Evolutionary conservation across 1,284 basidiomycete genomes (phyloP), one percentile per base, ranked within the genome.

Genomic region (Sporisorium scitamineum): DNA sequence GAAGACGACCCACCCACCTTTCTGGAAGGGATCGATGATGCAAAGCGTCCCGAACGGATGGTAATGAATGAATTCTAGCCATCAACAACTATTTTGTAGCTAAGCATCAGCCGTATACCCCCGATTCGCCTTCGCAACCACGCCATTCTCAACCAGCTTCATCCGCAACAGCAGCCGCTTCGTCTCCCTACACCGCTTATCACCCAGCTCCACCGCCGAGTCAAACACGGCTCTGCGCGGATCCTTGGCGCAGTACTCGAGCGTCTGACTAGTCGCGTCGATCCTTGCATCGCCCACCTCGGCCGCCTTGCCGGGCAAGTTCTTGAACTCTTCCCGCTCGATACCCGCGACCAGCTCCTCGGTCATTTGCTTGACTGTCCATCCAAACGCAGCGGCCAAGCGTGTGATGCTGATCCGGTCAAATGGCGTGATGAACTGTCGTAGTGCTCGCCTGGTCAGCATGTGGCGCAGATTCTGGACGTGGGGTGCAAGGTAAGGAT

Each of bases 381-480:
- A 93, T 7, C 94, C 94, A 79, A 96, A 95, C 4, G 93, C 92
- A 2, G 86, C 86, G 42, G 91, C 90, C 91, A 95, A 93, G 32
- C 92, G 89, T 44, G 91, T 89, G 26, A 96, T 89, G 73, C 90
- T 89, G 82, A 95, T 92, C 18, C 91, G 90, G 45, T 91, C 87
- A 83, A 94, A 95, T 0, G 94, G 93, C 73, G 91, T 89, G 87
- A 95, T 93, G 86, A 94, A 95, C 27, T 83, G 78, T 31, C 70
- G 64, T 2, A 85, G 55, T 1, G 79, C 72, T 61, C 90, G 91
- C 16, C 59, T 32, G 20, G 39, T 72, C 22, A 83, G 55, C 10
- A 89, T 87, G 69, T 88, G 88, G 26, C 67, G 50, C 22, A 78
- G 56, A 13, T 26, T 39, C 1, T 61, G 37, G 13, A 74, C 50